Percentiles rank a stretch among this genome's conserved stretches.
These are phyloP conservation scores for Salinomyces thailandicus DNA, from an alignment of 2,329 filamentous ascomycete species.

Conservation along the genomic window DNA sequence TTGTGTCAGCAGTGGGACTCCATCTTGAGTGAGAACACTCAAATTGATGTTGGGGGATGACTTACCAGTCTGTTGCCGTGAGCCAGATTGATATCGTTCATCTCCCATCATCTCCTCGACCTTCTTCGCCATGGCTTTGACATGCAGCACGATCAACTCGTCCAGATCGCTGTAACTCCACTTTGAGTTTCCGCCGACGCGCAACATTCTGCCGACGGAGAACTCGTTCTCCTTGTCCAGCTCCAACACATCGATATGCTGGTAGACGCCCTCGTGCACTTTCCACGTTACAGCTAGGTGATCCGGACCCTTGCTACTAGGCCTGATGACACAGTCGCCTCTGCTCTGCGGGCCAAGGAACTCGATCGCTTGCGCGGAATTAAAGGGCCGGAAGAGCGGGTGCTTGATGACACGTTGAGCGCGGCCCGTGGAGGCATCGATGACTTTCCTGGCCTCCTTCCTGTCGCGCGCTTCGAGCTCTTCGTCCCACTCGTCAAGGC, in stretches of 20 bases:
- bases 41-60: too few relatives aligned
- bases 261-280: constrained; percentile 88
- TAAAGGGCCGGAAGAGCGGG: constrained; percentile 89
- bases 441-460: constrained; percentile 63
- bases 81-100: constrained; percentile 83
- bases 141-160: constrained; percentile 91
- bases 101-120: constrained; percentile 91
- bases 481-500: constrained; percentile 63
- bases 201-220: constrained; percentile 74
- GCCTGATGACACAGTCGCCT: constrained; percentile 89
- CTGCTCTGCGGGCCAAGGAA: constrained; percentile 75
- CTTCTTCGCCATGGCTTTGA: constrained; percentile 96
- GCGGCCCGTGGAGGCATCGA: constrained; percentile 58
- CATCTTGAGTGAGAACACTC: constrained; percentile 1
- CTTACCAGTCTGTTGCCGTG: constrained; percentile 74
- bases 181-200: constrained; percentile 76
- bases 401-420: constrained; percentile 95
- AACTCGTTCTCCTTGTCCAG: constrained; percentile 96
- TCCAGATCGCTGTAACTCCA: constrained; percentile 93
- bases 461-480: constrained; percentile 57
- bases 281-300: constrained; percentile 98
- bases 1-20: neutral
- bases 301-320: constrained; percentile 88
- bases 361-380: constrained; percentile 83
- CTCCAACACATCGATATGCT: constrained; percentile 95